Conservation (phyloP, 495 filamentous ascomycete species). For the Cetradonia linearis region DNA sequence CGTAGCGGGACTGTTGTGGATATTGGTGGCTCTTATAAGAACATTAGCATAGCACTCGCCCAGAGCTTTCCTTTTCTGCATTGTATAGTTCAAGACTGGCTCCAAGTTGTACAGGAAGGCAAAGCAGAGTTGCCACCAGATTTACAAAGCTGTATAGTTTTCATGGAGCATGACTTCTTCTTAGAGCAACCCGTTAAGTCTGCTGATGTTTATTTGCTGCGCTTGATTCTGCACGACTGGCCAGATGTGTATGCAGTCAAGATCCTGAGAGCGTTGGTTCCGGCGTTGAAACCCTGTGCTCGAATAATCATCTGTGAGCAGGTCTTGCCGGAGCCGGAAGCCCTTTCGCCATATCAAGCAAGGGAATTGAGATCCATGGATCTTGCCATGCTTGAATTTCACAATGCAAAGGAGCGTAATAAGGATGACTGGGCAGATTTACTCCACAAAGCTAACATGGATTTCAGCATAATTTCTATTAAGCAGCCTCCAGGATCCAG, state of each 20-base stretch:
- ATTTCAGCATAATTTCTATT: slow-evolving; percentile 23
- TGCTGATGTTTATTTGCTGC: slow-evolving; percentile 42
- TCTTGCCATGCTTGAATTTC: slow-evolving; percentile 42
- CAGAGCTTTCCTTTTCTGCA: slow-evolving; percentile 20
- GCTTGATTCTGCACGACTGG: slow-evolving; percentile 40
- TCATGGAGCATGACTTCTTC: slow-evolving; percentile 45
- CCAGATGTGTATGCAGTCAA: slow-evolving; percentile 32
- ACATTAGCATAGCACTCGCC: slow-evolving; percentile 26
- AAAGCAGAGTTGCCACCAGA: slow-evolving; percentile 29
- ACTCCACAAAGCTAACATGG: slow-evolving; percentile 19
- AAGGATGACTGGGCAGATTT: slow-evolving; percentile 30
- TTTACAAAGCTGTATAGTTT: slow-evolving; percentile 32
- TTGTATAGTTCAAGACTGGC: slow-evolving; percentile 46
- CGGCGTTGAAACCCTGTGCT: slow-evolving; percentile 29
- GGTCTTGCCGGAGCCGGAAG: slow-evolving; percentile 36
- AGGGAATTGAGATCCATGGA: slow-evolving; percentile 42
- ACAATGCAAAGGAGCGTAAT: slow-evolving; percentile 46
- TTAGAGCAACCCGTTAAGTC: slow-evolving; percentile 34
- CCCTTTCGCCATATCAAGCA: slow-evolving; percentile 40
- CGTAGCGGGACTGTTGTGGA: slow-evolving; percentile 32
- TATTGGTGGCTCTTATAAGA: slow-evolving; percentile 30
- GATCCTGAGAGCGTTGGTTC: slow-evolving; percentile 33
- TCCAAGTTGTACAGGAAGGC: slow-evolving; percentile 35
- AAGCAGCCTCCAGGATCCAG: slow-evolving; percentile 3
- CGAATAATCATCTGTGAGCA: slow-evolving; percentile 43